Percentiles rank a stretch among this genome's conserved stretches.
Evolutionary conservation across 306 rosid species (phyloP).

Genomic region (Hylodesmum podocarpum): DNA sequence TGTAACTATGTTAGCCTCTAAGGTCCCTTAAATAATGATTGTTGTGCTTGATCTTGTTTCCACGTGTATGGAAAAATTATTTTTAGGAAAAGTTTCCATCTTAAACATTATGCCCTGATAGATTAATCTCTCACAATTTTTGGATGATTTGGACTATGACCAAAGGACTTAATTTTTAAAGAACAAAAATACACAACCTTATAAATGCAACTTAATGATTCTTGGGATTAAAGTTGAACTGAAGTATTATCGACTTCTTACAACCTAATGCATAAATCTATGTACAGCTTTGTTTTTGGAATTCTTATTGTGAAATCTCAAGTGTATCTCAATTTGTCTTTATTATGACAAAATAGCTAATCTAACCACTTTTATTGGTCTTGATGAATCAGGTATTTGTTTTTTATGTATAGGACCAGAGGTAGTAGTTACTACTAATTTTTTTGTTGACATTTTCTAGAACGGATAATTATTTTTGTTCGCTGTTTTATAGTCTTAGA

Average conservation of each 20-base stretch:
- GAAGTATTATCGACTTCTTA: slow-evolving; percentile 4
- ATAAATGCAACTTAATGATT: background rate
- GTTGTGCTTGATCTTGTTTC: background rate
- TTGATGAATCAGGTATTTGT: too few relatives aligned
- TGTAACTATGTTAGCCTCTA: background rate
- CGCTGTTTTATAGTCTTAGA: background rate
- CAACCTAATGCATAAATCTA: background rate
- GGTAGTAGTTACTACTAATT: background rate
- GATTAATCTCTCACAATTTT: background rate
- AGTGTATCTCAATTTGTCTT: background rate
- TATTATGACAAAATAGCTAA: too few relatives aligned
- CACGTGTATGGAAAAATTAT: background rate
- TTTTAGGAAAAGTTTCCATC: background rate
- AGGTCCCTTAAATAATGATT: background rate
- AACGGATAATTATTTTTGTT: background rate
- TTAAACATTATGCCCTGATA: background rate
- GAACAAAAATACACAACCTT: background rate
- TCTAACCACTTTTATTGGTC: too few relatives aligned
- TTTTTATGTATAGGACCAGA: too few relatives aligned
- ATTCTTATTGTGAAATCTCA: background rate
- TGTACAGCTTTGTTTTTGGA: background rate
- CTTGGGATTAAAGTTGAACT: background rate
- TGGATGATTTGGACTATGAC: background rate
- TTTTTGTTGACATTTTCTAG: background rate
- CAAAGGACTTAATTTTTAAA: background rate